Evolutionary conservation across 306 rosid genomes (phyloP).

Genomic region (Trichosanthes cucumerina): DNA sequence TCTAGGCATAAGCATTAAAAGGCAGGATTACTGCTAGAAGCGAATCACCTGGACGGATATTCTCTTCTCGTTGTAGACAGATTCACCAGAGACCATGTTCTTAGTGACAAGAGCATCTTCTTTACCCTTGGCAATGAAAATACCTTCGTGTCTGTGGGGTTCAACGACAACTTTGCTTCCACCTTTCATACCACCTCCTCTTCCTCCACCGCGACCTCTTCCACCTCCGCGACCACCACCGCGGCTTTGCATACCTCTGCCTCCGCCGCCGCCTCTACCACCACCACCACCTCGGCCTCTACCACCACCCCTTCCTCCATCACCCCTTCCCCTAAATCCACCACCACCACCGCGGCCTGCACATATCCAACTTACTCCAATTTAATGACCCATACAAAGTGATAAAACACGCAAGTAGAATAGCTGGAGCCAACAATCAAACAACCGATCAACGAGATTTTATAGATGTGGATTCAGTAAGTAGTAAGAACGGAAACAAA

Average conservation of each 20-base stretch:
- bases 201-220: conserved; percentile 9
- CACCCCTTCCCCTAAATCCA: conserved; percentile 31
- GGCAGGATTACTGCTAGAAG: neutral
- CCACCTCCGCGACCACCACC: conserved; percentile 24
- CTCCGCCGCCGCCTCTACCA: conserved; percentile 14
- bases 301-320: conserved; percentile 18
- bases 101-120: conserved; percentile 89
- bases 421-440: neutral
- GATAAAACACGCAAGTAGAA: neutral
- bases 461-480: neutral
- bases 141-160: conserved; percentile 68
- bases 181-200: conserved; percentile 42
- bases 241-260: neutral
- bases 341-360: conserved; percentile 40
- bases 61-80: conserved; percentile 86
- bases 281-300: conserved; percentile 17
- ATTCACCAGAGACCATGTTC: conserved; percentile 82
- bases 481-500: neutral
- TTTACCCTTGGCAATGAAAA: conserved; percentile 81
- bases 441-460: neutral
- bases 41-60: conserved; percentile 62
- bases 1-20: neutral
- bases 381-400: too few species aligned
- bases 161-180: conserved; percentile 36
- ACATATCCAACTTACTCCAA: neutral